Percentiles rank a stretch among this genome's conserved stretches.
Conservation (phyloP, 148 eudicot species). For the Chenopodium quinoa region DNA sequence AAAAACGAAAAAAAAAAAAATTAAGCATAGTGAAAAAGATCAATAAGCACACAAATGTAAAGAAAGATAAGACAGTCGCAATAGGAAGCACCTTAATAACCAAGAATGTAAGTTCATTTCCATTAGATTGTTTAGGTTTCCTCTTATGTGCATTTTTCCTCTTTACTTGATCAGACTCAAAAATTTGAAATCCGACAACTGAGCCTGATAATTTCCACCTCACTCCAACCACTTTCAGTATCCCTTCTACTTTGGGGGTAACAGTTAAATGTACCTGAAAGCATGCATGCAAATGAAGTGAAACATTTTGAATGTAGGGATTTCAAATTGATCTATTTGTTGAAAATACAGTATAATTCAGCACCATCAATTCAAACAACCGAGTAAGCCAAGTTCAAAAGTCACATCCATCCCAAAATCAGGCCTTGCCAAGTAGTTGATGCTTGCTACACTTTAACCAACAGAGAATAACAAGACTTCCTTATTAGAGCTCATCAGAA, state of each 20-base stretch:
- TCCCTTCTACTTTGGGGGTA: conserved; percentile 77
- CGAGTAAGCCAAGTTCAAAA: not conserved
- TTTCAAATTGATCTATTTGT: not conserved
- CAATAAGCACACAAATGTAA: not conserved
- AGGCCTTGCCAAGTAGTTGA: not conserved
- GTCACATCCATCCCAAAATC: not conserved
- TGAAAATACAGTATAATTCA: not conserved
- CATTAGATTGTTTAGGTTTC: conserved; percentile 44
- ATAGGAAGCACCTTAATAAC: conserved; percentile 67
- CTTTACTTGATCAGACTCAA: conserved; percentile 50
- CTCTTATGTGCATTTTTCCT: conserved; percentile 51
- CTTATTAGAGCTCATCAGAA: conserved; percentile 5
- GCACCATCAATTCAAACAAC: conserved; percentile 2
- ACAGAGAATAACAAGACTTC: not conserved
- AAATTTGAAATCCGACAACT: conserved; percentile 68
- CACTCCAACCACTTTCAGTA: conserved; percentile 74
- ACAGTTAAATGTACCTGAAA: conserved; percentile 74
- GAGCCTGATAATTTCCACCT: conserved; percentile 93
- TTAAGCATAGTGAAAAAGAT: conserved; percentile 8
- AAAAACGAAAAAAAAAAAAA: conserved; percentile 16
- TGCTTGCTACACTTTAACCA: conserved; percentile 6
- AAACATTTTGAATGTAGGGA: conserved; percentile 2
- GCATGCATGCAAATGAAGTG: conserved; percentile 7
- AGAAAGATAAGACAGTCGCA: conserved; percentile 9
- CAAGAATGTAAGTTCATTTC: conserved; percentile 59